phyloP scores from a whole-genome alignment of 805 yeast species.

The Ogataea pignaliae region DNA sequence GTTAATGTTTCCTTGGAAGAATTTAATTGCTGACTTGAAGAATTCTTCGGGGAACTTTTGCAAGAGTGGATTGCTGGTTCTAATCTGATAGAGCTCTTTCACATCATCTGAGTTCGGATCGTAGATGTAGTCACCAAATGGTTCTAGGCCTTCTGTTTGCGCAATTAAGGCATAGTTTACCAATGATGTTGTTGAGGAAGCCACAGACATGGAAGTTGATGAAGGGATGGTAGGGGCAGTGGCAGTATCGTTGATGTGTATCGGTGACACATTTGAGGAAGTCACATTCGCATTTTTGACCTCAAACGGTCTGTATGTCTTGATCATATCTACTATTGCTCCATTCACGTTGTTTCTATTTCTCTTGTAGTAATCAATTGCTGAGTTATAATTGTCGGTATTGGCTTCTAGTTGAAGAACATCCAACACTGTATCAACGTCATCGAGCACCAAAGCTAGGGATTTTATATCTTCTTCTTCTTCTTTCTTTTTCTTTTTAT shows the following conservation, averaged over 20 bases:
- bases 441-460: constrained; percentile 4
- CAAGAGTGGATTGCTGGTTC: constrained; percentile 32
- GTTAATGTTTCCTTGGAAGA: constrained; percentile 40
- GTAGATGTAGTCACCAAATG: constrained; percentile 11
- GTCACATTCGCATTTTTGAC: constrained; percentile 6
- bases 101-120: constrained; percentile 21
- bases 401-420: constrained; percentile 3
- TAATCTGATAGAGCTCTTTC: constrained; percentile 32
- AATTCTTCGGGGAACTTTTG: constrained; percentile 36
- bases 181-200: not conserved
- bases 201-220: no score
- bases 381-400: not conserved
- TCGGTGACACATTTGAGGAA: no score
- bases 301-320: constrained; percentile 6
- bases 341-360: constrained; percentile 7
- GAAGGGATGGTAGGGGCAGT: no score
- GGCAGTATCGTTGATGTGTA: no score
- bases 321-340: constrained; percentile 18
- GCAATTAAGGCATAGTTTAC: not conserved
- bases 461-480: not conserved
- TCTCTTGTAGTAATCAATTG: constrained; percentile 8
- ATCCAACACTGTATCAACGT: constrained; percentile 8
- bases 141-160: not conserved
- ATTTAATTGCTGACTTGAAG: constrained; percentile 33
- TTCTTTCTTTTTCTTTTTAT: constrained; percentile 19